Evolutionary conservation across 768 basidiomycete genomes (phyloP), one percentile per base, ranked within the genome.

Genomic region (Lactarius hatsudake): DNA sequence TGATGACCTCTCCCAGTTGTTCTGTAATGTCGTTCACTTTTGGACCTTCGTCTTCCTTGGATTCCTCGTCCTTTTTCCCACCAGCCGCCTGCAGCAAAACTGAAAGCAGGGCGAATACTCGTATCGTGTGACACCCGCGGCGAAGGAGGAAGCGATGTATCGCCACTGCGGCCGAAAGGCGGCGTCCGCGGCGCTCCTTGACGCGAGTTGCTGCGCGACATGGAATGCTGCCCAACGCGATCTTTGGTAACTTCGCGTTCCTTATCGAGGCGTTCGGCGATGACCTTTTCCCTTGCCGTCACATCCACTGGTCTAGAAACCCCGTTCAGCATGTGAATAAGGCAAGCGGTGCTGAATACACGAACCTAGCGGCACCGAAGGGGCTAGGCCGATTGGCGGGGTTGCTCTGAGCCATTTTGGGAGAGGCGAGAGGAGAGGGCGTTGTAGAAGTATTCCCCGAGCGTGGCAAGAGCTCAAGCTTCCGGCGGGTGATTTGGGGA

Each of bases 381-480:
- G 96, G 96, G 75, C 84, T 94, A 66, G 89, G 74, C 42, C 86
- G 64, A 38, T 78, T 42, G 81, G 74, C 40, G 60, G 6, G 80
- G 71, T 69, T 55, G 18, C 81, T 78, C 64, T 83, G 77, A 3
- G 83, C 79, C 71, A 91, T 84, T 78, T 90, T 89, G 0, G 91
- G 92, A 9, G 92, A 93, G 0, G 90, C 87, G 54, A 94, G 80
- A 3, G 93, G 90, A 20, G 91, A 89, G 34, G 91, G 84, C 15
- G 83, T 82, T 12, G 85, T 81, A 20, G 93, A 94, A 3, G 79
- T 82, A 56, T 80, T 82, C 15, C 84, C 85, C 36, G 91, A 84
- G 40, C 94, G 87, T 30, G 96, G 95, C 2, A 96, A 79, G 43
- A 97, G 85, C 71, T 95, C 92, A 13, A 98, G 83, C 75, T 93